A percentile compares a stretch with the other conserved stretches of the same genome.
Evolutionary conservation across 2,329 filamentous ascomycete species (phyloP).

Genomic region (Xylaria sp.): DNA sequence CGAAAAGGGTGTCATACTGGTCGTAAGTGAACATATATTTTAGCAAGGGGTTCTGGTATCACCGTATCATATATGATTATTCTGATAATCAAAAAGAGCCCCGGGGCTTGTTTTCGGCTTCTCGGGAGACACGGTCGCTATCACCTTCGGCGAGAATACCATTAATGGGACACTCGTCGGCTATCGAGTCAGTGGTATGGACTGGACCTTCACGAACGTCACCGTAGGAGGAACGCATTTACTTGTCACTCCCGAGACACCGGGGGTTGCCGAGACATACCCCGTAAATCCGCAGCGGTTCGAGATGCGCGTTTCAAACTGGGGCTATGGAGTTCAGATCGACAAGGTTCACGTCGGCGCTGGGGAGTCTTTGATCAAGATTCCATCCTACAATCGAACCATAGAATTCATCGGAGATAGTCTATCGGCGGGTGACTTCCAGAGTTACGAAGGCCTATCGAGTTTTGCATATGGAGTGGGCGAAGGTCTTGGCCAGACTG

Average conservation of each 20-base stretch:
- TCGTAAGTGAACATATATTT: slow-evolving; percentile 55
- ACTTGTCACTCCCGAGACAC: slow-evolving; percentile 59
- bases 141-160: slow-evolving; percentile 64
- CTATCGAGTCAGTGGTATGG: slow-evolving; percentile 66
- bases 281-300: slow-evolving; percentile 60
- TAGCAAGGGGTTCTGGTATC: slow-evolving; percentile 3
- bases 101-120: slow-evolving; percentile 67
- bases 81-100: slow-evolving; percentile 50
- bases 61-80: slow-evolving; percentile 4
- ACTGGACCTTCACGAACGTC: slow-evolving; percentile 71
- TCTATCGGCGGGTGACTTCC: slow-evolving; percentile 65
- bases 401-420: slow-evolving; percentile 60
- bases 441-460: slow-evolving; percentile 67
- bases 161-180: slow-evolving; percentile 62
- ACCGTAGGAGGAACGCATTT: slow-evolving; percentile 66
- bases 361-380: slow-evolving; percentile 57
- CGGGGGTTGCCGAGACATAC: slow-evolving; percentile 56
- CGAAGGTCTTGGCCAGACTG: slow-evolving; percentile 66
- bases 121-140: slow-evolving; percentile 62
- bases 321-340: slow-evolving; percentile 69
- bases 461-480: slow-evolving; percentile 66
- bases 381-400: slow-evolving; percentile 50
- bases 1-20: slow-evolving; percentile 69
- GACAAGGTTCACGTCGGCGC: slow-evolving; percentile 60
- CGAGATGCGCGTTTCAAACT: slow-evolving; percentile 70